phyloP scores from a whole-genome alignment of 202 grass and related monocot genomes.

The Alloteropsis angusta region DNA sequence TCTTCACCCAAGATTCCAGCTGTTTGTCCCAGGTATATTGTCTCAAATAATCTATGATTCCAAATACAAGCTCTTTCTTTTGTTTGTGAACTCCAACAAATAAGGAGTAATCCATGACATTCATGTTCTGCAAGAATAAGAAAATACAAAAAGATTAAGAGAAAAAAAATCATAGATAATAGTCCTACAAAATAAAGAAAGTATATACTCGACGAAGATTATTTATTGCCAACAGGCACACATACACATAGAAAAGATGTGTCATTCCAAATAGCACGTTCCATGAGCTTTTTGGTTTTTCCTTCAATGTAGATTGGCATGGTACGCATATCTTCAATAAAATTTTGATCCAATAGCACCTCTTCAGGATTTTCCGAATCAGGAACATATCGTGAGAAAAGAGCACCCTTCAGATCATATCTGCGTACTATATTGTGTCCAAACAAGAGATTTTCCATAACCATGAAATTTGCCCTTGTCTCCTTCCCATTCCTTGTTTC shows the following conservation, averaged over 20 bases:
- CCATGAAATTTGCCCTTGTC: slow-evolving; percentile 67
- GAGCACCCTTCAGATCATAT: slow-evolving; percentile 95
- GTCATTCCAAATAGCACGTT: slow-evolving; percentile 94
- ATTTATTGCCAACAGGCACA: slow-evolving; percentile 20
- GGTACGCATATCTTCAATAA: slow-evolving; percentile 83
- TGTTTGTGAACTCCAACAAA: slow-evolving; percentile 85
- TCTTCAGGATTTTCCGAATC: slow-evolving; percentile 46
- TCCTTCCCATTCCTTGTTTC: slow-evolving; percentile 75
- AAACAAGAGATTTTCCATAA: slow-evolving; percentile 97
- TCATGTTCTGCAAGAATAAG: slow-evolving; percentile 57
- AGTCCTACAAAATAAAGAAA: not conserved
- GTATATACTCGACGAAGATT: not conserved
- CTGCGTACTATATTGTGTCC: slow-evolving; percentile 58
- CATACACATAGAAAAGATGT: slow-evolving; percentile 87
- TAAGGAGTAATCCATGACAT: slow-evolving; percentile 92
- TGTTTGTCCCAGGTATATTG: slow-evolving; percentile 99
- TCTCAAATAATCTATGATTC: slow-evolving; percentile 96
- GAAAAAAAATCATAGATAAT: not conserved
- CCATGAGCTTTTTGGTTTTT: slow-evolving; percentile 66
- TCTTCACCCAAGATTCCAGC: slow-evolving; percentile 88
- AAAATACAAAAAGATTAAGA: not conserved
- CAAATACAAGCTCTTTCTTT: slow-evolving; percentile 70
- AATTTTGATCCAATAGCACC: slow-evolving; percentile 92
- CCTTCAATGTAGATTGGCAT: slow-evolving; percentile 79
- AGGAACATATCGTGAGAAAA: slow-evolving; percentile 57